Base-by-base conservation (phyloP, 176 grass and related monocot genomes). In the Secale cereale region DNA sequence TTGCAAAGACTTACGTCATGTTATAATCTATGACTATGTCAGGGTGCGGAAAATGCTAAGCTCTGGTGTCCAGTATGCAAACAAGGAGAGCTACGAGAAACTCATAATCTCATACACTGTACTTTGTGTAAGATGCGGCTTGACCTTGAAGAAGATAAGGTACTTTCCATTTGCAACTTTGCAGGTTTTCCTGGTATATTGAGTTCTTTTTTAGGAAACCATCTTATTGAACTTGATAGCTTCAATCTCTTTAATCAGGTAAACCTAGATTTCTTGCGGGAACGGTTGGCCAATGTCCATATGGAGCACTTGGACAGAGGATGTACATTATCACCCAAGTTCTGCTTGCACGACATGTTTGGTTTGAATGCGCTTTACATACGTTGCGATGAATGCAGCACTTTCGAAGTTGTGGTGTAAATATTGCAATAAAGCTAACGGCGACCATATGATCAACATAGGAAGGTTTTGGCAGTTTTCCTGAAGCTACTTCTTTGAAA, bases 61-160 rank as follows among this genome's bases (percentile, higher is more conserved):
- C 56, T 98, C 26, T 98, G 91, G 93, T 98, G 93, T 76, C 91
- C 93, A 78, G 81, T 92, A 71, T 98, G 97, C 85, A 95, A 94
- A 88, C 80, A 79, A 84, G 97, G 97, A 86, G 89, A 82, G 48
- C 84, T 98, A 69, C 82, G 64, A 72, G 93, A 98, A 69, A 80
- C 70, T 8, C 85, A 86, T 82, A 92, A 92, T 83, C 78, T 94
- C 75, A 89, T 98, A 87, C 82, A 90, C 19, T 95, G 93, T 86
- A 94, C 89, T 82, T 69, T 78, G 16, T 95, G 97, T 77, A 79
- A 80, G 30, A 88, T 95, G 35, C 91, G 74, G 41, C 86, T 98
- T 62, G 93, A 98, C 60, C 86, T 89, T 76, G 88, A 84, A 88
- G 86, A 90, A 59, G 96, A 98, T 89, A 95, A 95, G 91, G 93